Percentiles rank a stretch among this genome's conserved stretches.
phyloP scores from a whole-genome alignment of 1,139 yeast species.

The Groenewaldozyma auringiensis region DNA sequence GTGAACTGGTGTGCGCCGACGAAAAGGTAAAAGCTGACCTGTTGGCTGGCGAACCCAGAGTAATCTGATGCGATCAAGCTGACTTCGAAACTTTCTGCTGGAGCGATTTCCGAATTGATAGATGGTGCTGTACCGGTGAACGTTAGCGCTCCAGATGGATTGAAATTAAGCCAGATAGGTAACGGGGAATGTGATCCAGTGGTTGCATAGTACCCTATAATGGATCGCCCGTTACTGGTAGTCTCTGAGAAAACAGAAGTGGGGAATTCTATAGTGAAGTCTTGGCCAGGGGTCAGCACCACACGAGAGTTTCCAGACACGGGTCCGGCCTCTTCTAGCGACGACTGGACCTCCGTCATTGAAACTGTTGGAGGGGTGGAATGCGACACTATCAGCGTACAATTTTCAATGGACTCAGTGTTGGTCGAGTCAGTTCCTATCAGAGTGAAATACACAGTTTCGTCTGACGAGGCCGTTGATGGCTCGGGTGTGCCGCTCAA shows the following conservation, averaged over 20 bases:
- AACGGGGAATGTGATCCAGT: constrained; percentile 75
- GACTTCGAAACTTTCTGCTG: constrained; percentile 68
- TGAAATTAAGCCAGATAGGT: constrained; percentile 79
- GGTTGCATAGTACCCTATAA: constrained; percentile 75
- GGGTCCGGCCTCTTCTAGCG: constrained; percentile 24
- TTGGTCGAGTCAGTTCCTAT: constrained; percentile 57
- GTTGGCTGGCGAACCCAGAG: constrained; percentile 66
- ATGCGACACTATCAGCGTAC: constrained; percentile 52
- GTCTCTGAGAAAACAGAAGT: constrained; percentile 44
- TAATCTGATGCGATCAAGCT: constrained; percentile 74
- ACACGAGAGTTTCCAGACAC: constrained; percentile 61
- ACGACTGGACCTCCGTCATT: constrained; percentile 14
- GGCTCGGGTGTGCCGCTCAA: constrained; percentile 63
- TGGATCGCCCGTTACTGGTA: constrained; percentile 18
- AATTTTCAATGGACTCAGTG: constrained; percentile 35
- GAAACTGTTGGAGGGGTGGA: constrained; percentile 22
- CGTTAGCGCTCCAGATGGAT: constrained; percentile 41
- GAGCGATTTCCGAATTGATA: constrained; percentile 78
- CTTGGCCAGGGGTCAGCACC: constrained; percentile 61
- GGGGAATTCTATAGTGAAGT: constrained; percentile 57
- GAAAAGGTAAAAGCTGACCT: constrained; percentile 58
- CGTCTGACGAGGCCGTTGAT: constrained; percentile 39
- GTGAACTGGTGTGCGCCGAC: constrained; percentile 86
- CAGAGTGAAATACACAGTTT: constrained; percentile 40
- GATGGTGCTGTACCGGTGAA: constrained; percentile 86